A percentile compares a stretch with the other conserved stretches of the same genome.
Evolutionary conservation across 805 yeast species (phyloP).

Genomic region (Suhomyces kilbournensis): DNA sequence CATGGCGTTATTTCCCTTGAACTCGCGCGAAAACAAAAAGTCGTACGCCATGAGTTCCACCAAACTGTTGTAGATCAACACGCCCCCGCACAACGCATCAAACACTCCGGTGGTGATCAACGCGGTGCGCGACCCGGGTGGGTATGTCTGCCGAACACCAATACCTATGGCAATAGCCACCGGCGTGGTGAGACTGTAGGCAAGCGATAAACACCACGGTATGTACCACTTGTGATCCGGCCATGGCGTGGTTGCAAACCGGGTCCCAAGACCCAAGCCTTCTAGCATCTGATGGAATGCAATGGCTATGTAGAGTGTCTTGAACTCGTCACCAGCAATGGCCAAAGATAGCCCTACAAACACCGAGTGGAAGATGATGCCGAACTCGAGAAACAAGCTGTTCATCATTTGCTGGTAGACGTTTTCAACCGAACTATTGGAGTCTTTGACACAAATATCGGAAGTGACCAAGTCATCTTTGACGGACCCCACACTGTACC

Average conservation of each 20-base stretch:
- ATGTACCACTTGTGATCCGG: constrained; percentile 34
- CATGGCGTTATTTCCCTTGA: constrained; percentile 19
- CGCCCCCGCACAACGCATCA: constrained; percentile 76
- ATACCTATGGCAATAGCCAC: constrained; percentile 75
- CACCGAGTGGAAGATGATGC: constrained; percentile 33
- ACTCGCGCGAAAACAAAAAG: constrained; percentile 48
- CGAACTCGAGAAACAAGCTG: constrained; percentile 40
- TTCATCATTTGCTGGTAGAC: constrained; percentile 52
- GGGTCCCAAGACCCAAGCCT: constrained; percentile 31
- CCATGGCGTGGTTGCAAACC: constrained; percentile 28
- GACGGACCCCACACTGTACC: background rate
- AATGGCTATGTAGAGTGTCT: constrained; percentile 25
- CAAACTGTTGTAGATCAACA: constrained; percentile 70
- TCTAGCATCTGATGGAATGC: constrained; percentile 33
- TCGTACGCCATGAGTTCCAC: constrained; percentile 82
- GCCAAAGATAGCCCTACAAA: constrained; percentile 33
- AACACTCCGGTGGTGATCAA: constrained; percentile 68
- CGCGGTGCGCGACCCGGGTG: constrained; percentile 56
- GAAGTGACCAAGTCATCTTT: background rate
- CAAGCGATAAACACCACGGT: constrained; percentile 41
- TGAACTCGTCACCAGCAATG: constrained; percentile 30
- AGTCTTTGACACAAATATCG: background rate
- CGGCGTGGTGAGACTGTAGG: constrained; percentile 56
- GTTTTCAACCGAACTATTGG: background rate
- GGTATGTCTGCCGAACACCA: constrained; percentile 63